Evolutionary conservation across 1,284 basidiomycete species (phyloP), one percentile per base, ranked within the genome.

Genomic region (Pseudomicrostroma phylloplanum): DNA sequence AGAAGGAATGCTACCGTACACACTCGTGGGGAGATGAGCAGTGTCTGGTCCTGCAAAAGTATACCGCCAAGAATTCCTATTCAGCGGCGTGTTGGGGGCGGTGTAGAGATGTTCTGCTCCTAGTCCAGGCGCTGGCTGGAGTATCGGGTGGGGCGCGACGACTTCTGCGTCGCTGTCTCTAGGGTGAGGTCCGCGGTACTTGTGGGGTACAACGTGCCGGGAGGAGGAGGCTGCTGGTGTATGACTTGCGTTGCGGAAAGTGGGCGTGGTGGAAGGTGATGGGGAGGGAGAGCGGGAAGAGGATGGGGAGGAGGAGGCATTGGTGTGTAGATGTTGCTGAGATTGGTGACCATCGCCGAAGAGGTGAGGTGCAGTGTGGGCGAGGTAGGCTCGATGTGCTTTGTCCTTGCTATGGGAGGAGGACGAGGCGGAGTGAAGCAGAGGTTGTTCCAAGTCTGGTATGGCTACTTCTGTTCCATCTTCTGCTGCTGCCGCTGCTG

Each of bases 61-160:
- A 56, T 78, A 78, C 6, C 73, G 64, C 73, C 74, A 78, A 23
- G 69, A 69, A 26, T 73, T 70, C 40, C 76, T 68, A 56, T 78
- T 77, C 57, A 72, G 55, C 3, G 74, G 74, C 19, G 68, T 62
- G 57, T 77, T 71, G 57, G 65, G 39, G 2, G 67, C 69, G 43
- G 58, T 67, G 63, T 59, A 74, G 12, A 73, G 59, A 0, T 59
- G 55, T 12, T n/a, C 17, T n/a, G 46, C 17, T 11, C 56, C 25
- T 1, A 61, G 65, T 13, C 65, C 67, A 11, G 57, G 42, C 0
- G 67, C 63, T 11, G 65, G 64, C 12, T 58, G 61, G 26, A 74
- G 70, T 8, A 56, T 30, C 1, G 76, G 76, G 0, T 42, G 13
- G 1, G 73, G 70, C 8, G 67, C 70, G 36, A 74, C 61, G 19